Conservation (phyloP, 306 rosid genomes). For the Quercus agrifolia region DNA sequence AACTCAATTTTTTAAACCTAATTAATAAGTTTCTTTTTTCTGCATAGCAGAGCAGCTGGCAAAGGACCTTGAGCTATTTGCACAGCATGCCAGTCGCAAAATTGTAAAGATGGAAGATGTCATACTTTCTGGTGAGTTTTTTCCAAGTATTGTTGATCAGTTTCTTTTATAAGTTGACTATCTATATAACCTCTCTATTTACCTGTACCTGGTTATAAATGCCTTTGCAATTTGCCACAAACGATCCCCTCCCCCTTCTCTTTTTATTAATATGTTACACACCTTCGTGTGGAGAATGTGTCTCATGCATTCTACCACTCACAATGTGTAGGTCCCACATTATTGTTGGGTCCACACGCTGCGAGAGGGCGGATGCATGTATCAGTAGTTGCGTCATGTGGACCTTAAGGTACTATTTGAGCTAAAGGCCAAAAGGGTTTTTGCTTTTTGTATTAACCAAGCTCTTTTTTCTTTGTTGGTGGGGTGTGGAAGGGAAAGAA, state of each 20-base stretch:
- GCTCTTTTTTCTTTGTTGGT: not conserved
- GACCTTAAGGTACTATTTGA: too few relatives aligned
- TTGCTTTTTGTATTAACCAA: not conserved
- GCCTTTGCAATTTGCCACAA: not conserved
- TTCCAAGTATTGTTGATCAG: not conserved
- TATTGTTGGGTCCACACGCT: too few relatives aligned
- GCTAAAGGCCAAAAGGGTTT: not conserved
- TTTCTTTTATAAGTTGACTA: not conserved
- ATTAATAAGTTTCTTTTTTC: not conserved
- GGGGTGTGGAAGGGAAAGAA: not conserved
- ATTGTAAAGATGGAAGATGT: conserved; percentile 84
- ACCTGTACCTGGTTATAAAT: not conserved
- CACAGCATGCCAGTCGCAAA: conserved; percentile 84
- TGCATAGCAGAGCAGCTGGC: conserved; percentile 65
- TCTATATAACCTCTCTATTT: not conserved
- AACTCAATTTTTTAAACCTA: not conserved
- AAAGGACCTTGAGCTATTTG: conserved; percentile 76
- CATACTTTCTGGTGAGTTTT: conserved; percentile 72
- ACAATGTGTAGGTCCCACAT: too few relatives aligned
- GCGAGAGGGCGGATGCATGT: too few relatives aligned
- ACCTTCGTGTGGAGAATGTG: too few relatives aligned
- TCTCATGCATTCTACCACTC: too few relatives aligned
- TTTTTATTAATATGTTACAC: too few relatives aligned
- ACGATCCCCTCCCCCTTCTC: not conserved
- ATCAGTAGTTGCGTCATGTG: too few relatives aligned